A percentile compares a stretch with the other conserved stretches of the same genome.
Evolutionary conservation across 495 filamentous ascomycete genomes (phyloP).

Genomic region (Penicillium arizonense): DNA sequence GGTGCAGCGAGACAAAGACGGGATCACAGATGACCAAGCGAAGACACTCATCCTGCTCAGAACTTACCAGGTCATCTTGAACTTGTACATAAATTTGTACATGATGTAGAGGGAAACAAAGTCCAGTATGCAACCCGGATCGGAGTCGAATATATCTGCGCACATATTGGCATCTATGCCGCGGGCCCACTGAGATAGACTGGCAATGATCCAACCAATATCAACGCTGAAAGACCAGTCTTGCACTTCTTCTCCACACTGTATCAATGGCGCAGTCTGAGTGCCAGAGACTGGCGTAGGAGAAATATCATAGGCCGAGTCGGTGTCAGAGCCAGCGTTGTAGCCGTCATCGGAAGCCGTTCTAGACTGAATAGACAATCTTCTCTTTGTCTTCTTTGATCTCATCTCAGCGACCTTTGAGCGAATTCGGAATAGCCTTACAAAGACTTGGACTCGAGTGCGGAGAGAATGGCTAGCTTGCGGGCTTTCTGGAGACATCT

Average conservation of each 20-base stretch:
- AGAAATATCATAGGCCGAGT: not conserved
- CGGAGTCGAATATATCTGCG: not conserved
- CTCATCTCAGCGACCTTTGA: constrained; percentile 5
- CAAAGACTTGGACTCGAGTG: constrained; percentile 12
- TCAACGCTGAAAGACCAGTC: constrained; percentile 3
- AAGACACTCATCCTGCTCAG: not conserved
- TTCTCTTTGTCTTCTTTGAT: constrained; percentile 2
- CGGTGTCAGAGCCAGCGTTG: not conserved
- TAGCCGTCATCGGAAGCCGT: not conserved
- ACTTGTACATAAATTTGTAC: constrained; percentile 2
- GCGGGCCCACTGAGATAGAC: constrained; percentile 1
- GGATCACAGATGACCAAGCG: not conserved
- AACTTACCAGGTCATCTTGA: not conserved
- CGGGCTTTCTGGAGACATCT: not conserved
- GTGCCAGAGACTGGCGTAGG: not conserved
- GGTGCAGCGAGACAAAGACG: too few species aligned
- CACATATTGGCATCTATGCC: not conserved
- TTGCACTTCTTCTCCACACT: not conserved
- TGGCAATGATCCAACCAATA: not conserved
- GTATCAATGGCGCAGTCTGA: not conserved
- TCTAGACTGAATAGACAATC: not conserved
- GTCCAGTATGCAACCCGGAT: constrained; percentile 3
- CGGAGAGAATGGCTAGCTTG: constrained; percentile 6
- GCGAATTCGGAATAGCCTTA: constrained; percentile 13
- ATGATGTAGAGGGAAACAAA: constrained; percentile 7